These are phyloP conservation scores for Calophaca sinica DNA, from an alignment of 306 rosid species.

Conservation along the genomic window DNA sequence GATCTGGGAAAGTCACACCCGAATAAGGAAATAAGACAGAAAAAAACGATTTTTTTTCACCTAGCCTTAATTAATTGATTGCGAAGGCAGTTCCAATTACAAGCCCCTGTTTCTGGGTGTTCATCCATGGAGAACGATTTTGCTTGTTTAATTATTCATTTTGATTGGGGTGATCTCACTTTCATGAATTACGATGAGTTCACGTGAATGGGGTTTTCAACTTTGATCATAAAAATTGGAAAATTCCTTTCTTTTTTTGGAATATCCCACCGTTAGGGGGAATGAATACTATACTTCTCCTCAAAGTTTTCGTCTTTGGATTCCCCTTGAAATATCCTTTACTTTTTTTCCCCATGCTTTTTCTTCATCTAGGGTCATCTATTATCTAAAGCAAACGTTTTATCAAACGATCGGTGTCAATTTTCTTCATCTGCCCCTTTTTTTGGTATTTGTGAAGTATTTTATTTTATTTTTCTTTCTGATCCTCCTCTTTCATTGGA, in stretches of 20 bases:
- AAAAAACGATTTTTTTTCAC: conserved; percentile 33
- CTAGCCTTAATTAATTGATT: conserved; percentile 31
- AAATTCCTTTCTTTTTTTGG: conserved; percentile 67
- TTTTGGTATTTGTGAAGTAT: conserved; percentile 18
- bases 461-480: neutral
- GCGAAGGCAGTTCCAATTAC: conserved; percentile 41
- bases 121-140: conserved; percentile 50
- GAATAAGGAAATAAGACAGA: neutral
- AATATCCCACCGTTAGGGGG: conserved; percentile 67
- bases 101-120: conserved; percentile 61
- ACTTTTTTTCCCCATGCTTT: conserved; percentile 10
- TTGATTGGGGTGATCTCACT: conserved; percentile 55
- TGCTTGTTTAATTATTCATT: conserved; percentile 49
- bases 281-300: conserved; percentile 62
- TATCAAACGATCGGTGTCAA: conserved; percentile 37
- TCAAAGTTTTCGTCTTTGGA: conserved; percentile 59
- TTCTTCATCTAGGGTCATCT: conserved; percentile 47
- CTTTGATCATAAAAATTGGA: conserved; percentile 51
- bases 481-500: conserved; percentile 14
- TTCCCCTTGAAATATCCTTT: conserved; percentile 36
- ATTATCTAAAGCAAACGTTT: conserved; percentile 37
- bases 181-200: conserved; percentile 56
- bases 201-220: conserved; percentile 52
- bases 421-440: conserved; percentile 36
- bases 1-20: conserved; percentile 54